Evolutionary conservation across 1,284 basidiomycete genomes (phyloP), one percentile per base, ranked within the genome.

Genomic region (Kalmanozyma brasiliensis): DNA sequence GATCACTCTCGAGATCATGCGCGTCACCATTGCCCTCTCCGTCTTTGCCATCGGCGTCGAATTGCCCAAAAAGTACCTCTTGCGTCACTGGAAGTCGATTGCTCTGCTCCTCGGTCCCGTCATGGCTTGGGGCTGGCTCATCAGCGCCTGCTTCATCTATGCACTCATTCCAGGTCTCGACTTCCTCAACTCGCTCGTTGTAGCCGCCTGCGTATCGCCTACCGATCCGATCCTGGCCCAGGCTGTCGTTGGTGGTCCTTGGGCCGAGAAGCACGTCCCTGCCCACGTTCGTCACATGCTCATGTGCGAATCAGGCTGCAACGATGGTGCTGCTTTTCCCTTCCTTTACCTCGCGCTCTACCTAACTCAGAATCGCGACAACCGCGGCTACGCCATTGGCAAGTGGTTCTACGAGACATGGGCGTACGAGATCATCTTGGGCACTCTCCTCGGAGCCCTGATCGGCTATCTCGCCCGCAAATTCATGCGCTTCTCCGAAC

Each of bases 221-320:
- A 98, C 96, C 10, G 96, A 98, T 83, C 95, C 95, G 19, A 85
- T 84, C 61, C 78, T 85, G 64, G 84, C 85, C 0, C 85, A 86
- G 49, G 84, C 84, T 23, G 83, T 98, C 52, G 90, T 98, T 13
- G 95, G 96, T 79, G 95, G 96, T 49, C 95, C 93, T 83, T 99
- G 95, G 85, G 95, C 95, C 2, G 92, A 98, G 82, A 96, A 97
- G 81, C 95, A 99, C 77, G 95, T 99, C 16, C 95, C 95, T 0
- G 90, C 93, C 0, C 96, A 99, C 82, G 87, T 98, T 43, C 89
- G 94, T 34, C 93, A 98, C 83, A 86, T 96, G 52, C 84, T 97
- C n/a, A 88, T 91, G 3, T 93, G 93, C 1, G 94, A 98, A 83
- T 93, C 91, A 7, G 94, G 94, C 0, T 88, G 90, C 22, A 96